Evolutionary conservation across 805 yeast genomes (phyloP), one percentile per base, ranked within the genome.

Genomic region (Barnettozyma sp.): DNA sequence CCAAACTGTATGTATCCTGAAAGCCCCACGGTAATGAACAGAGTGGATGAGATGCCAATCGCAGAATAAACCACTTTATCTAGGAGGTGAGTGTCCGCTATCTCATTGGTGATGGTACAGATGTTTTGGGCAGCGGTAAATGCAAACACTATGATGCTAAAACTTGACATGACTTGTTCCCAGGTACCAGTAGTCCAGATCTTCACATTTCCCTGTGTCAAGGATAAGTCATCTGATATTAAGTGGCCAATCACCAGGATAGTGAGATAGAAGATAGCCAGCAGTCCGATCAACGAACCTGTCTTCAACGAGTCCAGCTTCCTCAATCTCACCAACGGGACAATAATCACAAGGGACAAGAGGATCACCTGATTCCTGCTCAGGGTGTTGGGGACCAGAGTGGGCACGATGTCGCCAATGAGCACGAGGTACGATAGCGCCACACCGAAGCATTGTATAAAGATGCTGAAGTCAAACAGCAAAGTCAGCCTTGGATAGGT

Each of bases 121-220:
- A 82, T 74, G 57, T 82, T 83, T 61, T 83, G 90, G 40, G 82
- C 82, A 34, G 92, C 86, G 1, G 90, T 82, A 56, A 71, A 83
- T 2, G 94, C 92, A 58, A 83, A 79, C 11, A 83, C 78, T 24
- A 82, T 71, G 38, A 83, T 78, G 18, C 84, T 82, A 49, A 83
- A 78, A 7, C 86, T 75, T 17, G 81, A 68, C 39, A 80, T 59
- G 7, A 73, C 53, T 2, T 71, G 70, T 34, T 60, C 60, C 21
- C 58, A 41, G 17, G 68, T 65, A 26, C 70, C 64, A 2, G 73
- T 66, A n/a, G 54, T 45, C 39, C 63, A 48, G 52, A 66, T 55
- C 21, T 63, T 59, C 7, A 74, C 44, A 1, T 55, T 57, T 9
- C 78, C 78, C 22, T 63, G 50, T 56, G 70, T 45, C 31, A 58